These are phyloP conservation scores for Diophrys sp. DNA, from an alignment of 73 alveolate species.

Conservation along the genomic window DNA sequence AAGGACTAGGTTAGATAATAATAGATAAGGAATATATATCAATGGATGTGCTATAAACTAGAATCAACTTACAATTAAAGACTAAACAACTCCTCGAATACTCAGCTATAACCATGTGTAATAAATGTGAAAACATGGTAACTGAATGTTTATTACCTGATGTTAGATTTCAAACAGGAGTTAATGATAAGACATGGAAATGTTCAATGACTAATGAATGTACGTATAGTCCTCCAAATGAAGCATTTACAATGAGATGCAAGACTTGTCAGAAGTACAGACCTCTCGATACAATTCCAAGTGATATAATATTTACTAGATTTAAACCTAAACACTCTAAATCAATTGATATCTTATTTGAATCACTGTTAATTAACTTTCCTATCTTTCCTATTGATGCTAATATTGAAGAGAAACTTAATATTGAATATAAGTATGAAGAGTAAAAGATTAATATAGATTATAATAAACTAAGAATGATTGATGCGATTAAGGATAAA, in stretches of 20 bases:
- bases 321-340: conserved; percentile 3
- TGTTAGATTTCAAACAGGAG: conserved; percentile 21
- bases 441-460: conserved; percentile 22
- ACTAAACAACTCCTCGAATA: conserved; percentile 35
- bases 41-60: conserved; percentile 34
- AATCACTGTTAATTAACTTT: conserved; percentile 24
- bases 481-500: conserved; percentile 11
- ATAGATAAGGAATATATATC: conserved; percentile 33
- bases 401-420: conserved; percentile 32
- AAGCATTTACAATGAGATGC: conserved; percentile 26
- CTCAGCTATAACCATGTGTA: conserved; percentile 31
- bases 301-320: conserved; percentile 23
- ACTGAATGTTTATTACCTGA: conserved; percentile 12
- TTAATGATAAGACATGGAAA: conserved; percentile 25
- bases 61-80: conserved; percentile 41
- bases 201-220: conserved; percentile 17
- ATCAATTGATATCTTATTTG: conserved; percentile 19
- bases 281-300: conserved; percentile 11
- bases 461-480: conserved; percentile 22
- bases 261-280: conserved; percentile 26
- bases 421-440: conserved; percentile 26
- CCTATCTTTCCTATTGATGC: conserved; percentile 27
- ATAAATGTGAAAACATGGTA: conserved; percentile 45
- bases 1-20: conserved; percentile 30
- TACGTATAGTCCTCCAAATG: conserved; percentile 12